Conservation (phyloP, 129 eudicot species). For the Oenanthe sinensis region DNA sequence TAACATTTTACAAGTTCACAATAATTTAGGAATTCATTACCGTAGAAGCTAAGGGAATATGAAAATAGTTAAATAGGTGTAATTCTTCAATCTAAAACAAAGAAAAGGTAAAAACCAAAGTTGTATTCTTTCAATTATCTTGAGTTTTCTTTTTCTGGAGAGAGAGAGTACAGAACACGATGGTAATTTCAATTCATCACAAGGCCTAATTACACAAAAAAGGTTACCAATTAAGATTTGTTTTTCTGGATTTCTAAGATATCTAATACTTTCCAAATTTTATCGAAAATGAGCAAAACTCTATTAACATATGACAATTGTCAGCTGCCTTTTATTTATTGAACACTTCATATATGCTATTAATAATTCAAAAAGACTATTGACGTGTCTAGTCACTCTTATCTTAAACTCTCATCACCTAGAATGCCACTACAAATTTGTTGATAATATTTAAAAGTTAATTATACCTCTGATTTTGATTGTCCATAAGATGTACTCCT, state of each 20-base stretch:
- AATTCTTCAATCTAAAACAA: not conserved
- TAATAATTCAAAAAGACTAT: not conserved
- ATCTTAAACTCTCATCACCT: not conserved
- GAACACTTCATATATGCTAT: not conserved
- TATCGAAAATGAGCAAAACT: not conserved
- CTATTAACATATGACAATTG: not conserved
- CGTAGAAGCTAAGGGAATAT: not conserved
- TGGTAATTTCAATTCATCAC: not conserved
- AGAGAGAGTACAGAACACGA: not conserved
- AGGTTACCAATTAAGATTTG: not conserved
- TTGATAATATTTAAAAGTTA: constrained; percentile 3
- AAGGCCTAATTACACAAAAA: not conserved
- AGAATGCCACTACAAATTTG: not conserved
- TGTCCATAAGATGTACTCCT: constrained; percentile 82
- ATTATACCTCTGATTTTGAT: constrained; percentile 59
- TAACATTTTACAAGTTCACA: not conserved
- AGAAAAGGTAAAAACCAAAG: not conserved
- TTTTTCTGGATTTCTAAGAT: not conserved
- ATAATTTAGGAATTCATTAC: not conserved
- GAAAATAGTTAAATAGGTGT: not conserved
- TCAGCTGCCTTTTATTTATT: not conserved
- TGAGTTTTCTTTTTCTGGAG: not conserved
- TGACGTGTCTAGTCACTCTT: not conserved
- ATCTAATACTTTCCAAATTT: not conserved
- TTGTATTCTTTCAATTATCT: not conserved